Evolutionary conservation across 2,329 filamentous ascomycete genomes (phyloP).

Genomic region (Diatrype stigma): DNA sequence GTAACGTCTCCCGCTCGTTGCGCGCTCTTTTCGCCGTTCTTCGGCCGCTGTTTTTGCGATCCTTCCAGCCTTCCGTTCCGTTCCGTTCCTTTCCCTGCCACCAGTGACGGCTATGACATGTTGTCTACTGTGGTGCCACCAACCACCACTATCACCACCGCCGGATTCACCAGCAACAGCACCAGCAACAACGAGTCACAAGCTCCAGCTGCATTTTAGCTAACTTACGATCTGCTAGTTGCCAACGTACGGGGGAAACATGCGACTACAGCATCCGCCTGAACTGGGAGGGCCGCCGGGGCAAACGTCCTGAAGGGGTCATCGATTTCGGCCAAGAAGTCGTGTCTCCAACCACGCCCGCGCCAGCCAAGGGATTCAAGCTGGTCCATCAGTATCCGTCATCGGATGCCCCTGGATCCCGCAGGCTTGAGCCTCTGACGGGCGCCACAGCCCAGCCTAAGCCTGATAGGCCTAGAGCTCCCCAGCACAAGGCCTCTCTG

Average conservation of each 20-base stretch:
- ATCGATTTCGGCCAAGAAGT: conserved; percentile 23
- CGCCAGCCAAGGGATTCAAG: conserved; percentile 29
- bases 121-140: too few species aligned
- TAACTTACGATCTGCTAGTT: conserved; percentile 34
- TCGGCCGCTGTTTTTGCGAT: too few species aligned
- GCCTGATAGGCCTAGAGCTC: conserved; percentile 9
- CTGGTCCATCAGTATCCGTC: conserved; percentile 31
- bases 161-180: too few species aligned
- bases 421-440: conserved; percentile 27
- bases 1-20: conserved; percentile 26
- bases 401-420: conserved; percentile 20
- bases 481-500: conserved; percentile 11
- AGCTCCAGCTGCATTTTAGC: neutral
- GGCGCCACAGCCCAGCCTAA: conserved; percentile 15
- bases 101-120: too few species aligned
- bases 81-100: too few species aligned
- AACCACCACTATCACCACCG: too few species aligned
- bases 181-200: too few species aligned
- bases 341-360: conserved; percentile 16
- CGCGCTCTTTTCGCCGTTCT: neutral
- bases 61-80: too few species aligned
- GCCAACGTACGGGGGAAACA: conserved; percentile 63
- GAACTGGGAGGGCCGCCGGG: conserved; percentile 73
- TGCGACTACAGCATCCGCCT: conserved; percentile 80
- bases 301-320: conserved; percentile 46